Percentiles rank a stretch among this genome's conserved stretches.
Conservation (phyloP, 371 early-diverging fungal species). For the Mortierella sp. region DNA sequence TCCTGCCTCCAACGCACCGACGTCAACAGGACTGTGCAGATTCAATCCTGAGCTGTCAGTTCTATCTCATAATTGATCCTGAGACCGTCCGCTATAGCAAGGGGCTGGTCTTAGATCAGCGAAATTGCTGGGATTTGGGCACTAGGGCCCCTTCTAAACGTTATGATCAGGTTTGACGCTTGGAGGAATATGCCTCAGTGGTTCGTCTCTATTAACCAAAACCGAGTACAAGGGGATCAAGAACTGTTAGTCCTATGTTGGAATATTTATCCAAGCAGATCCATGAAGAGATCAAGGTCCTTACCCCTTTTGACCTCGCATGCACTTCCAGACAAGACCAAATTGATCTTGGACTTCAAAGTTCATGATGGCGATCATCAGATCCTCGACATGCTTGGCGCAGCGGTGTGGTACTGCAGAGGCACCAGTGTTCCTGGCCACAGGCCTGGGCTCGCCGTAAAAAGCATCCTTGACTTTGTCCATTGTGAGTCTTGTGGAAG, state of each 20-base stretch:
- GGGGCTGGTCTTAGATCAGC: too few species aligned
- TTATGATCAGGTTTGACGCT: constrained; percentile 21
- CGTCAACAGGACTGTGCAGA: too few species aligned
- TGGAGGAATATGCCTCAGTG: constrained; percentile 25
- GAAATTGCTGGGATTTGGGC: too few species aligned
- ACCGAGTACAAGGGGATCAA: too few species aligned
- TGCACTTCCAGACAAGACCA: constrained; percentile 41
- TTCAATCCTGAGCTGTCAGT: too few species aligned
- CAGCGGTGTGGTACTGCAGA: constrained; percentile 40
- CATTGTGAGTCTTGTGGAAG: constrained; percentile 6
- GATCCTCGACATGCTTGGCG: constrained; percentile 53
- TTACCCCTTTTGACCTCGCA: constrained; percentile 49
- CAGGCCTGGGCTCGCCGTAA: constrained; percentile 15
- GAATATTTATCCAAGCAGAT: too few species aligned
- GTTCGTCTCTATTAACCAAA: constrained; percentile 22
- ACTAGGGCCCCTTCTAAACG: constrained; percentile 5
- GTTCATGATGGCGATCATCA: constrained; percentile 36
- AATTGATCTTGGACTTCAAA: constrained; percentile 51
- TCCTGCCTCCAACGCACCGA: too few species aligned
- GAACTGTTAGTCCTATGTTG: too few species aligned
- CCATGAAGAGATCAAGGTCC: neutral
- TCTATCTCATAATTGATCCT: too few species aligned
- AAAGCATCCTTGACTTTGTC: constrained; percentile 37
- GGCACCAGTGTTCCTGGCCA: constrained; percentile 4
- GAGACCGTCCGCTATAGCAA: too few species aligned